These are phyloP conservation scores for Eremomyces bilateralis DNA, from an alignment of 495 filamentous ascomycete species.

Conservation along the genomic window DNA sequence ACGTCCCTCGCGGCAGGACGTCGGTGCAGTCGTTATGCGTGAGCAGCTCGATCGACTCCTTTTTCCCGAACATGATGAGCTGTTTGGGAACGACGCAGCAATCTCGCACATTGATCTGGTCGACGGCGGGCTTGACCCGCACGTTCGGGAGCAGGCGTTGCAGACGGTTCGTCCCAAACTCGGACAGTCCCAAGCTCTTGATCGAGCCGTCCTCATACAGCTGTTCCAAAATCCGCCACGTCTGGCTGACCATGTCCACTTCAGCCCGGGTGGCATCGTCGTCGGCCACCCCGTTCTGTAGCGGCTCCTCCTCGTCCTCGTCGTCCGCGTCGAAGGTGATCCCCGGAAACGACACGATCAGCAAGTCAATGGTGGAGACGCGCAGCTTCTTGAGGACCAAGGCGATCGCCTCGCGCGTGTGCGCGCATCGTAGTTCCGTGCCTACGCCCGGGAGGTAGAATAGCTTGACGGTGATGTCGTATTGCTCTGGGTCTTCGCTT, in stretches of 20 bases:
- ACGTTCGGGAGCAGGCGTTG: slow-evolving; percentile 41
- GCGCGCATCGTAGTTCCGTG: slow-evolving; percentile 32
- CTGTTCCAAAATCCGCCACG: slow-evolving; percentile 50
- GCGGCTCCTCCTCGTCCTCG: slow-evolving; percentile 39
- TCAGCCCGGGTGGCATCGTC: slow-evolving; percentile 27
- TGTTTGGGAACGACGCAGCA: slow-evolving; percentile 90
- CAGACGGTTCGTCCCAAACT: slow-evolving; percentile 73
- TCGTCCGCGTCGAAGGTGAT: slow-evolving; percentile 88
- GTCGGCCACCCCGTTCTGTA: not conserved
- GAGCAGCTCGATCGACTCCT: slow-evolving; percentile 64
- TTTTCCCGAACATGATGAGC: slow-evolving; percentile 64
- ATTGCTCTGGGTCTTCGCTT: slow-evolving; percentile 53
- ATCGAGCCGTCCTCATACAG: slow-evolving; percentile 53
- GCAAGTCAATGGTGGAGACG: slow-evolving; percentile 55
- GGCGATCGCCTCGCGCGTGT: slow-evolving; percentile 55
- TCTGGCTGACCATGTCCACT: slow-evolving; percentile 38
- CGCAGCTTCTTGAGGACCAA: slow-evolving; percentile 60
- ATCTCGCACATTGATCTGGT: slow-evolving; percentile 95
- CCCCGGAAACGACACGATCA: slow-evolving; percentile 83
- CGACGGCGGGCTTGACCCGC: slow-evolving; percentile 53
- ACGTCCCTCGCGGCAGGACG: slow-evolving; percentile 64
- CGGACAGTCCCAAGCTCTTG: slow-evolving; percentile 57
- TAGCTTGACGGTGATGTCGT: slow-evolving; percentile 84
- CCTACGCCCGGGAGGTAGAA: slow-evolving; percentile 67
- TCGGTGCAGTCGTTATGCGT: slow-evolving; percentile 91